Evolutionary conservation across 495 filamentous ascomycete species (phyloP).

Genomic region (Aspergillus taichungensis): DNA sequence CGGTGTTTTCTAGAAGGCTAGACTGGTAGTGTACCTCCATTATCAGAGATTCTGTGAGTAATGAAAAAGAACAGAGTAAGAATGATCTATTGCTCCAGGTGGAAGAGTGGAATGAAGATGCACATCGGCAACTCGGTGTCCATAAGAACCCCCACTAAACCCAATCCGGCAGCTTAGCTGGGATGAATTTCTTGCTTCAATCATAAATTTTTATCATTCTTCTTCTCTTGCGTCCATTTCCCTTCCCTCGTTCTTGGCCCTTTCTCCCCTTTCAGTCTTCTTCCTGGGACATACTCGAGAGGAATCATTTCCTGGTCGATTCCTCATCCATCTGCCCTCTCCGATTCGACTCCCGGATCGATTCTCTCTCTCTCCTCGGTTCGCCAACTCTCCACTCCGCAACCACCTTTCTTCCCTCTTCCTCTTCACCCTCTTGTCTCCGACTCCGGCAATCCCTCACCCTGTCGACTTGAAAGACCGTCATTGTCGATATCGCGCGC

Average conservation of each 20-base stretch:
- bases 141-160: not conserved
- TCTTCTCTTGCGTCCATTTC: constrained; percentile 2
- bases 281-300: too few species aligned
- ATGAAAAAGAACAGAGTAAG: too few species aligned
- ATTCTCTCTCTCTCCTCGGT: not conserved
- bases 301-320: too few species aligned
- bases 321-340: too few species aligned
- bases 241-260: not conserved
- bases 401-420: not conserved
- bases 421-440: not conserved
- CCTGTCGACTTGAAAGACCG: not conserved
- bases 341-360: too few species aligned
- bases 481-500: not conserved
- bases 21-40: too few species aligned
- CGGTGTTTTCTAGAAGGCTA: too few species aligned
- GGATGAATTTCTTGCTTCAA: not conserved
- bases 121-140: not conserved
- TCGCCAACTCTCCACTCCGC: constrained; percentile 1
- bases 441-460: not conserved
- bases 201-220: constrained; percentile 5
- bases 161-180: too few species aligned
- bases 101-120: too few species aligned
- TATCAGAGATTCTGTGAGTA: too few species aligned
- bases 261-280: too few species aligned
- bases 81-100: too few species aligned